phyloP scores from a whole-genome alignment of 1,139 yeast species.

The Debaryomyces robertsiae region DNA sequence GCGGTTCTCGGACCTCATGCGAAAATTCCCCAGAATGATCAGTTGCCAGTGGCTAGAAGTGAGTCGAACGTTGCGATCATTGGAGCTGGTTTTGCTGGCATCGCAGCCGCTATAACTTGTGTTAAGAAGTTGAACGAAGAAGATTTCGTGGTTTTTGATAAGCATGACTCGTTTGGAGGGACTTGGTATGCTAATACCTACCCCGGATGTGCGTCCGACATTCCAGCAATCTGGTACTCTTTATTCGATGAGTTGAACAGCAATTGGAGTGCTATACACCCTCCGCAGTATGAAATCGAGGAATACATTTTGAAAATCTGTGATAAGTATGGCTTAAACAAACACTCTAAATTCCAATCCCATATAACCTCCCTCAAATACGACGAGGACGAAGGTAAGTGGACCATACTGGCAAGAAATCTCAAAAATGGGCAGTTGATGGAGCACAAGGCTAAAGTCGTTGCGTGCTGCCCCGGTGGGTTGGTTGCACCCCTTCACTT shows the following conservation, averaged over 20 bases:
- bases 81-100: conserved; percentile 55
- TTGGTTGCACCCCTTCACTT: conserved; percentile 39
- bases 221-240: conserved; percentile 54
- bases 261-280: conserved; percentile 48
- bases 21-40: conserved; percentile 18
- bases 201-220: conserved; percentile 57
- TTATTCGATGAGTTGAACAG: conserved; percentile 42
- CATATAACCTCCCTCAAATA: conserved; percentile 31
- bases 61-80: conserved; percentile 39
- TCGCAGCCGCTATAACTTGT: conserved; percentile 36
- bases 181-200: conserved; percentile 58
- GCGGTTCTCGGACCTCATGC: conserved; percentile 30
- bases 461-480: conserved; percentile 41
- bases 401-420: conserved; percentile 40
- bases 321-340: conserved; percentile 33
- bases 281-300: conserved; percentile 52
- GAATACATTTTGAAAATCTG: conserved; percentile 47
- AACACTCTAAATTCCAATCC: conserved; percentile 34
- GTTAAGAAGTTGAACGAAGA: conserved; percentile 32
- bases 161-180: conserved; percentile 51
- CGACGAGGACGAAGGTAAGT: conserved; percentile 34
- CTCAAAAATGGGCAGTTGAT: conserved; percentile 35
- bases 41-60: conserved; percentile 26
- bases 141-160: conserved; percentile 46
- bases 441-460: conserved; percentile 31